Percentiles rank a stretch among this genome's conserved stretches.
Evolutionary conservation across 2,329 filamentous ascomycete species (phyloP).

Genomic region (Sclerotinia minor): DNA sequence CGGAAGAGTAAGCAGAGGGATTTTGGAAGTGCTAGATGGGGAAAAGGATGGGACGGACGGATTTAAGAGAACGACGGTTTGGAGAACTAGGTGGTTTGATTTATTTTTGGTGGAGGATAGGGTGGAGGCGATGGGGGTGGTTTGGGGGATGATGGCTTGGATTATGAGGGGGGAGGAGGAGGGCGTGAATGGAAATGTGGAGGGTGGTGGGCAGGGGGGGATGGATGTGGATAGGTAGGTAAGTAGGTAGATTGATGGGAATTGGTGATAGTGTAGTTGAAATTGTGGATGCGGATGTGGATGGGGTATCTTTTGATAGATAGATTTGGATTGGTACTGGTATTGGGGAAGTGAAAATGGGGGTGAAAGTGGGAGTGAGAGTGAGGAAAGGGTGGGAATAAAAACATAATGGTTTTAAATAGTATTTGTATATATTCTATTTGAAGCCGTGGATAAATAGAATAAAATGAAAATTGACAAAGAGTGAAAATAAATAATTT

Average conservation of each 20-base stretch:
- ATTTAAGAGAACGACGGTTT: conserved; percentile 49
- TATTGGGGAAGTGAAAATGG: not conserved
- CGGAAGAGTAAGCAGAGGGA: conserved; percentile 55
- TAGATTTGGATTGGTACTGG: not conserved
- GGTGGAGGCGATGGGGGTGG: conserved; percentile 55
- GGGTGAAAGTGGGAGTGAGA: too few relatives aligned
- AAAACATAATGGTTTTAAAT: not conserved
- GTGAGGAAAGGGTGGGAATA: too few relatives aligned
- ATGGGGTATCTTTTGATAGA: not conserved
- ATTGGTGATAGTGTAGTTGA: not conserved
- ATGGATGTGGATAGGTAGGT: conserved; percentile 31
- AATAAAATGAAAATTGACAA: too few relatives aligned
- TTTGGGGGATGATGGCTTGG: conserved; percentile 63
- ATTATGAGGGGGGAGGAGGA: conserved; percentile 50
- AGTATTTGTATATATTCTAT: not conserved
- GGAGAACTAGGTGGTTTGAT: conserved; percentile 63
- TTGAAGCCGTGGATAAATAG: too few relatives aligned
- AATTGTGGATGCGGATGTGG: too few relatives aligned
- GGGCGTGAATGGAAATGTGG: conserved; percentile 7
- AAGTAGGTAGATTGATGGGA: not conserved
- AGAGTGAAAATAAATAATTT: too few relatives aligned
- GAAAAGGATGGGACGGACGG: conserved; percentile 45
- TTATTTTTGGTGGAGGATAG: conserved; percentile 56
- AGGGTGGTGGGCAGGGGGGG: conserved; percentile 24
- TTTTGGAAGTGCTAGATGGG: conserved; percentile 57